phyloP scores from a whole-genome alignment of 345 rosid genomes.

The Cardamine chenopodiifolia region DNA sequence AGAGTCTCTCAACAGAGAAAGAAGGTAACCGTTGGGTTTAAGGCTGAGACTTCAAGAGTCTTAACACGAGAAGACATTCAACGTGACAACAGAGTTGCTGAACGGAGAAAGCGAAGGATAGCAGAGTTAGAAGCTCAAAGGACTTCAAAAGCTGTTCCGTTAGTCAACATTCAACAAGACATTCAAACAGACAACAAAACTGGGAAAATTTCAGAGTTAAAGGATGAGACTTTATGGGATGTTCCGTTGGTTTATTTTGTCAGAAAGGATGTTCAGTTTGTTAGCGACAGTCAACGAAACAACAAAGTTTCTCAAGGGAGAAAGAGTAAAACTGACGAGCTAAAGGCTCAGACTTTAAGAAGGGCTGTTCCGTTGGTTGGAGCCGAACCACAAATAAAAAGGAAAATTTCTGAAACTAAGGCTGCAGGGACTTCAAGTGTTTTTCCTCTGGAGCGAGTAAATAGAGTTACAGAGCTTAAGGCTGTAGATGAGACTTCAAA shows the following conservation, averaged over 20 bases:
- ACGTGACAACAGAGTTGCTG: slow-evolving; percentile 31
- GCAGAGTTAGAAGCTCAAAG: background rate
- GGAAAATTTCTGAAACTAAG: background rate
- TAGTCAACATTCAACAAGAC: background rate
- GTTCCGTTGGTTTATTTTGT: background rate
- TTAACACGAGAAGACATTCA: slow-evolving; percentile 5
- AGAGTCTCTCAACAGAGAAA: slow-evolving; percentile 19
- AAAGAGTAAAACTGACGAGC: background rate
- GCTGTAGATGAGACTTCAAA: slow-evolving; percentile 15
- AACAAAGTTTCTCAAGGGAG: background rate
- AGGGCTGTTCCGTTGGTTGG: slow-evolving; percentile 1
- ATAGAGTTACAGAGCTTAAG: slow-evolving; percentile 3
- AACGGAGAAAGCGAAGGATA: slow-evolving; percentile 20
- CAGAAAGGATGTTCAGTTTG: background rate
- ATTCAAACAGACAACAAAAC: background rate
- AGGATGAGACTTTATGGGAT: background rate
- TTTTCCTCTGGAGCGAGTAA: background rate
- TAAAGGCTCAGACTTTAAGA: slow-evolving; percentile 1
- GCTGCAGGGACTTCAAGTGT: slow-evolving; percentile 11
- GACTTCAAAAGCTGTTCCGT: background rate
- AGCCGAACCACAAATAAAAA: background rate
- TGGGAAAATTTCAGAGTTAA: background rate
- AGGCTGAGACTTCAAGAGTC: slow-evolving; percentile 2
- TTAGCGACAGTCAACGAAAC: background rate
- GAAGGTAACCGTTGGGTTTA: background rate